These are phyloP conservation scores for Harringtonia aguacate DNA, from an alignment of 2,329 filamentous ascomycete genomes.

Conservation along the genomic window DNA sequence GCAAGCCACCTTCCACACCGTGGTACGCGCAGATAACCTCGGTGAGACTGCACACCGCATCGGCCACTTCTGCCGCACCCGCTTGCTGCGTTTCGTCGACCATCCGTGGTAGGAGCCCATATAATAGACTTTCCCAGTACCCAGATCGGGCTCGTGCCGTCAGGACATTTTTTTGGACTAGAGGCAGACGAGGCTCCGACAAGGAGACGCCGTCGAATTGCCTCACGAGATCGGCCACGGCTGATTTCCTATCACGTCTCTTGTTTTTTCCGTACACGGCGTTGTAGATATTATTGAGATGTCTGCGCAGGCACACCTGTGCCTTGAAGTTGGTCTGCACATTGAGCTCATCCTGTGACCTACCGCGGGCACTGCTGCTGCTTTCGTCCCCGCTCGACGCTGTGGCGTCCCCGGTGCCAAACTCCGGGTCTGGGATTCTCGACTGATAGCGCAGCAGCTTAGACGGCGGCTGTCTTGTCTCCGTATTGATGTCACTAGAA, in stretches of 20 bases:
- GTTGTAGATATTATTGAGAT: constrained; percentile 8
- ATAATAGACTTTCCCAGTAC: constrained; percentile 10
- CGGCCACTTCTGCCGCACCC: not conserved
- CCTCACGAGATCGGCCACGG: constrained; percentile 1
- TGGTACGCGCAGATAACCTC: constrained; percentile 10
- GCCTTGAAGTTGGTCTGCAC: constrained; percentile 4
- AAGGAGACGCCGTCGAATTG: constrained; percentile 3
- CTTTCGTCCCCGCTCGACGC: no score
- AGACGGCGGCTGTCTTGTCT: constrained; percentile 3
- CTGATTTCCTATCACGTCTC: not conserved
- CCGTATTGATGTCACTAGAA: constrained; percentile 7
- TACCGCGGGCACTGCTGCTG: not conserved
- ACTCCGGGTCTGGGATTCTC: constrained; percentile 4
- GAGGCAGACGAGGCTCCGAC: not conserved
- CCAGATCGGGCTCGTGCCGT: constrained; percentile 5
- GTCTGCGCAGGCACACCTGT: constrained; percentile 4
- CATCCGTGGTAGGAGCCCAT: constrained; percentile 1
- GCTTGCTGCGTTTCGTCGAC: not conserved
- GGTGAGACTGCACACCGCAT: constrained; percentile 3
- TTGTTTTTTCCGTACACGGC: not conserved
- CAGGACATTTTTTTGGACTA: not conserved
- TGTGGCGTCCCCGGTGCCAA: not conserved
- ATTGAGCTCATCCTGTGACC: not conserved
- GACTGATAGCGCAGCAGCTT: constrained; percentile 7
- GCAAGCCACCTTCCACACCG: not conserved